These are phyloP conservation scores for Termitomyces sp. DNA, from an alignment of 768 basidiomycete species.

Conservation along the genomic window DNA sequence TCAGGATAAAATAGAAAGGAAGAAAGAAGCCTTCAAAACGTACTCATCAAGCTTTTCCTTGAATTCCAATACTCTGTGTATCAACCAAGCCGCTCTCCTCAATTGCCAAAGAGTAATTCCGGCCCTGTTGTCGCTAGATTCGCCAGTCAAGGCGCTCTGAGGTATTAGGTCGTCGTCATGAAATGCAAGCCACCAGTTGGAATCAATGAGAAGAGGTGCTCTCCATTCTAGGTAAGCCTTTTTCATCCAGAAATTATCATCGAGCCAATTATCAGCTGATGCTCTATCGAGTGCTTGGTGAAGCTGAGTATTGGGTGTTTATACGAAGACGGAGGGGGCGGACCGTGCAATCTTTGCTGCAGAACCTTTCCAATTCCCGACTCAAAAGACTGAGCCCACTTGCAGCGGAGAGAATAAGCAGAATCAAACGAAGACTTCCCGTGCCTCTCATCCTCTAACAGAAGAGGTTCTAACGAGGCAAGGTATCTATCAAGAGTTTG, in stretches of 20 bases:
- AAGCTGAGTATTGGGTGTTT: conserved; percentile 15
- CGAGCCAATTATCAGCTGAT: conserved; percentile 90
- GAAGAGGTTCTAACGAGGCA: conserved; percentile 69
- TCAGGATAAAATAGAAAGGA: neutral
- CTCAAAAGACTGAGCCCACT: conserved; percentile 67
- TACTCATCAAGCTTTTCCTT: conserved; percentile 62
- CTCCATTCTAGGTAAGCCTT: conserved; percentile 88
- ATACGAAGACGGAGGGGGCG: conserved; percentile 16
- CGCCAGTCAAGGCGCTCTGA: conserved; percentile 26
- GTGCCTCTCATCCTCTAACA: conserved; percentile 66
- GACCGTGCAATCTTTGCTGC: conserved; percentile 73
- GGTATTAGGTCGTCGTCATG: conserved; percentile 67
- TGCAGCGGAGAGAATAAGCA: conserved; percentile 47
- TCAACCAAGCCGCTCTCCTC: conserved; percentile 77
- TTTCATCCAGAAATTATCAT: conserved; percentile 89
- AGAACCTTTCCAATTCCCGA: conserved; percentile 59
- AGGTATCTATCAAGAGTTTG: conserved; percentile 76
- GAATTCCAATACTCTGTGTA: conserved; percentile 67
- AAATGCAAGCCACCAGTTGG: conserved; percentile 95
- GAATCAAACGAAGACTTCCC: conserved; percentile 46
- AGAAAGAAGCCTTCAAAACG: neutral
- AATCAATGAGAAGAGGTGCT: conserved; percentile 79
- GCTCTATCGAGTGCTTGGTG: conserved; percentile 66
- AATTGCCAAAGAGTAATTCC: conserved; percentile 80
- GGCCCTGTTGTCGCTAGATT: conserved; percentile 30